Evolutionary conservation across 176 grass and related monocot species (phyloP), one percentile per base, ranked within the genome.

Genomic region (Thalia dealbata): DNA sequence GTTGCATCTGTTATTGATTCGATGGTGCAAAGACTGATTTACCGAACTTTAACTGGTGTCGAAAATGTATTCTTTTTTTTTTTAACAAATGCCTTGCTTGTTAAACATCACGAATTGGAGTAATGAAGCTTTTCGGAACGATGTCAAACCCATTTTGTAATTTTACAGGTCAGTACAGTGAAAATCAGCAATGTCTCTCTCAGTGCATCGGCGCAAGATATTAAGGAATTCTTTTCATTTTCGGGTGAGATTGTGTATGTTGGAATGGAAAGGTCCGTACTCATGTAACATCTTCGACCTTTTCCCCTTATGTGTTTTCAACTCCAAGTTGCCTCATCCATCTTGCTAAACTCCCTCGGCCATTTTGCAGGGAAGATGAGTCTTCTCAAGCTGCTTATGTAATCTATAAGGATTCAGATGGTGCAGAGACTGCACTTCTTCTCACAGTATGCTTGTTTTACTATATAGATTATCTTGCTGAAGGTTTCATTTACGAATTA

Each of bases 301-400:
- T 16, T 12, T 30, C 41, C 12, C 7, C 15, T 73, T 13, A 2
- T 58, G 28, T 19, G 22, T 22, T 18, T 35, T 18, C 19, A 41
- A 16, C 21, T 68, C 38, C 2, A 3, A 18, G 30, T 14, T 0
- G 41, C 11, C 45, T 48, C 45, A 21, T 18, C 81, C 64, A 88
- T 70, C 18, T 71, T 80, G 26, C 75, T 14, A 30, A 73, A 45
- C 14, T 77, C 51, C 14, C 24, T 23, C 50, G 81, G 22, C 0
- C 78, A 67, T 91, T 24, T 25, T 70, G 70, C 77, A 96, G 92
- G 46, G 78, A 76, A 0, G 85, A 91, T 75, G 92, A 96, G 50
- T 59, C 84, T 32, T 96, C 92, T 89, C 92, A 96, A 82, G 87
- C 83, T 64, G 88, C 92, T 14, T 91, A 87, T 74, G 91, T 96